phyloP scores from a whole-genome alignment of 73 alveolate species.

The Urostyla sp. region DNA sequence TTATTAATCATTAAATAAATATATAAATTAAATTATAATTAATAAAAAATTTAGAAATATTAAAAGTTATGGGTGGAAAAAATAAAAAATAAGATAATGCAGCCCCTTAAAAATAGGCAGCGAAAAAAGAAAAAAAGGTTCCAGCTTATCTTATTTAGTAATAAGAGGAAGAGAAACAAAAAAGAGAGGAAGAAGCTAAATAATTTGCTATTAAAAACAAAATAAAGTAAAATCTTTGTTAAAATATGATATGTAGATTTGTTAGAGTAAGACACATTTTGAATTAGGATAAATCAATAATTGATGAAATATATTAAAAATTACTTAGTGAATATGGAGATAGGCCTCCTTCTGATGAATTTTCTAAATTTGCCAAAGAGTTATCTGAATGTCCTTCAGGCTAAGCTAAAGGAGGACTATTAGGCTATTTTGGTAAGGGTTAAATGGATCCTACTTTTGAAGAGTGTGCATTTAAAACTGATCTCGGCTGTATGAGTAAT shows the following conservation, averaged over 20 bases:
- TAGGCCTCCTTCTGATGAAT: constrained; percentile 30
- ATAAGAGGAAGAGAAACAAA: constrained; percentile 32
- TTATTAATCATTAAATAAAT: too few species aligned
- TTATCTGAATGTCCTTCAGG: constrained; percentile 32
- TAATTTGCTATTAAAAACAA: constrained; percentile 30
- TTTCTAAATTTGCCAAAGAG: constrained; percentile 41
- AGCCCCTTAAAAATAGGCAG: background rate
- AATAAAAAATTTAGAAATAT: constrained; percentile 3
- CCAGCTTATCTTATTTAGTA: constrained; percentile 18
- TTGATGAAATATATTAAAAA: background rate
- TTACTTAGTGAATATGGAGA: constrained; percentile 22
- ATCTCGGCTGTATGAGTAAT: constrained; percentile 39
- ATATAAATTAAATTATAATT: background rate
- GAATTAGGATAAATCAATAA: constrained; percentile 2
- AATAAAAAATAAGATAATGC: background rate
- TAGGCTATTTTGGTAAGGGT: constrained; percentile 44
- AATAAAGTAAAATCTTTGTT: too few species aligned
- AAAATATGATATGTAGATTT: too few species aligned
- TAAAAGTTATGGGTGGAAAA: background rate
- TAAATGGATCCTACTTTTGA: constrained; percentile 47
- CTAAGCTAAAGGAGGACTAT: constrained; percentile 21
- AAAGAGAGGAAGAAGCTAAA: constrained; percentile 19
- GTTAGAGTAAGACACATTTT: constrained; percentile 48
- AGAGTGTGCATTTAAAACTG: constrained; percentile 30
- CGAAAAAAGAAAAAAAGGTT: constrained; percentile 30